phyloP scores from a whole-genome alignment of 345 rosid species.

The Luvunga scandens region DNA sequence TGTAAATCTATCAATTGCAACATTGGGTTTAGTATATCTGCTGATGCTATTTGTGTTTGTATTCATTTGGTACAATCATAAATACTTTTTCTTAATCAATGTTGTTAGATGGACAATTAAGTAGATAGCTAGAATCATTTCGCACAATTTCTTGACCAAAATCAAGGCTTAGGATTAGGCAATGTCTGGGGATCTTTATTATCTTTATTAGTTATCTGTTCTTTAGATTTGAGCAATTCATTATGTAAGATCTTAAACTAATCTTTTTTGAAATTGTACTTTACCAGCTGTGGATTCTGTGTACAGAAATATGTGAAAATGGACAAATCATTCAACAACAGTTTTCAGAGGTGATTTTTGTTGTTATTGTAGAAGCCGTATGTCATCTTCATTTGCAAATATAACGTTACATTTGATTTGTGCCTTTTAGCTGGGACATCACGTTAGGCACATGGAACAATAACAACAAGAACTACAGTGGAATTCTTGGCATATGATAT shows the following conservation, averaged over 20 bases:
- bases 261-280: background rate
- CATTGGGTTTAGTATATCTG: background rate
- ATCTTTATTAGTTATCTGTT: background rate
- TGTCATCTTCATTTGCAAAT: slow-evolving; percentile 4
- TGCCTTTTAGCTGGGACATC: background rate
- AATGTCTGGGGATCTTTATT: background rate
- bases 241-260: background rate
- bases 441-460: background rate
- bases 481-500: background rate
- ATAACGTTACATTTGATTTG: background rate
- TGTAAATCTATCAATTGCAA: background rate
- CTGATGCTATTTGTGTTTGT: background rate
- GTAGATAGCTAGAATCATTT: background rate
- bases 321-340: background rate
- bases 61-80: background rate
- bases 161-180: background rate
- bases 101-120: background rate
- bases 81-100: background rate
- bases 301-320: background rate
- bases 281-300: background rate
- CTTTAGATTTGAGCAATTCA: background rate
- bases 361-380: background rate
- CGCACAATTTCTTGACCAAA: background rate
- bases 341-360: background rate
- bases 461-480: slow-evolving; percentile 5